Percentiles rank a stretch among this genome's conserved stretches.
These are phyloP conservation scores for Phytopythium oedochilum DNA, from an alignment of 352 stramenopile species.

Conservation along the genomic window DNA sequence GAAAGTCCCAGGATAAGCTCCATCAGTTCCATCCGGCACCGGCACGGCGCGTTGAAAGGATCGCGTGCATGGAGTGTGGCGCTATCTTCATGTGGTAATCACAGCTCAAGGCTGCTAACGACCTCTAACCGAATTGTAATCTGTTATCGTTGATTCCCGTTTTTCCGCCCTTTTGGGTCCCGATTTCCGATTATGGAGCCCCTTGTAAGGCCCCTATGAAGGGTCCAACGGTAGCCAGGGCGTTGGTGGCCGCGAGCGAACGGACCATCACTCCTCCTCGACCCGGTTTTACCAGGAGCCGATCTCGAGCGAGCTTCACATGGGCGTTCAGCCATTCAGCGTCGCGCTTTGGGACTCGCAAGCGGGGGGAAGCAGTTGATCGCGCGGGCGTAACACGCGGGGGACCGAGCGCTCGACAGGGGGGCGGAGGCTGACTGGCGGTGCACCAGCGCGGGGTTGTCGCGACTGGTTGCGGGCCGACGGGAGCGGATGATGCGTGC, in stretches of 20 bases:
- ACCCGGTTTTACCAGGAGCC: too few relatives aligned
- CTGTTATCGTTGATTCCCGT: too few relatives aligned
- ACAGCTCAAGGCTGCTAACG: too few relatives aligned
- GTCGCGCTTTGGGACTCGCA: slow-evolving; percentile 1
- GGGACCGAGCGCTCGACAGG: too few relatives aligned
- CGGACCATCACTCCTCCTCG: background rate
- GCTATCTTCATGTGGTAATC: too few relatives aligned
- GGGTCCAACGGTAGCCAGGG: background rate
- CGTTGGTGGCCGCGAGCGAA: background rate
- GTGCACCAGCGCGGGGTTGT: background rate
- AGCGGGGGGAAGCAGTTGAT: background rate
- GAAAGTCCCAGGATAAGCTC: too few relatives aligned
- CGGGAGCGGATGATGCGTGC: slow-evolving; percentile 21
- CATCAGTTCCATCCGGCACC: too few relatives aligned
- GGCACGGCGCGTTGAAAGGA: too few relatives aligned
- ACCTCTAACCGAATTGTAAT: too few relatives aligned
- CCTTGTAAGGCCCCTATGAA: background rate
- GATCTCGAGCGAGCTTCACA: background rate
- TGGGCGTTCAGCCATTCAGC: background rate
- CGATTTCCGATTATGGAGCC: background rate
- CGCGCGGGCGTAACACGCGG: too few relatives aligned
- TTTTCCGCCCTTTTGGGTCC: background rate
- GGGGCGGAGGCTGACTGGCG: background rate
- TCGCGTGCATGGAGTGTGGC: too few relatives aligned
- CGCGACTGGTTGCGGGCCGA: background rate